phyloP scores from a whole-genome alignment of 2,329 filamentous ascomycete species.

The Cladosporium oxysporum region DNA sequence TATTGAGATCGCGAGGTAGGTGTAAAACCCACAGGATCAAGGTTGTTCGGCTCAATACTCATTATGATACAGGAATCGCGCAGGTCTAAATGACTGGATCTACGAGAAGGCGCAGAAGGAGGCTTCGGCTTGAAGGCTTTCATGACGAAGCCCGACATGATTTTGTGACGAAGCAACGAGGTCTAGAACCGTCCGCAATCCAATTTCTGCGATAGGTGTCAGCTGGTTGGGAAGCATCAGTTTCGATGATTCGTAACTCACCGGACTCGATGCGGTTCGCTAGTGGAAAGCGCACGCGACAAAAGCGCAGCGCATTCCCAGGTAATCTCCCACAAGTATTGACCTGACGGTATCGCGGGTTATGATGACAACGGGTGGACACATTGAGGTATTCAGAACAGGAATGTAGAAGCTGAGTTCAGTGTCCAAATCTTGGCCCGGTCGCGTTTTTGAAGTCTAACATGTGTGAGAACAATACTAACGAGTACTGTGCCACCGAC shows the following conservation, averaged over 20 bases:
- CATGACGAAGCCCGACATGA: not conserved
- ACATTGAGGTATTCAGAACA: constrained; percentile 27
- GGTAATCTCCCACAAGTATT: constrained; percentile 30
- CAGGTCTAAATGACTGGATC: constrained; percentile 94
- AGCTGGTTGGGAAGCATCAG: not conserved
- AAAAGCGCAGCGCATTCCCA: not conserved
- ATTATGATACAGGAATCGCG: constrained; percentile 64
- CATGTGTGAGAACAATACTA: constrained; percentile 36
- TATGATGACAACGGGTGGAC: constrained; percentile 32
- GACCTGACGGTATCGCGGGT: constrained; percentile 32
- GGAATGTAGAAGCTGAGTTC: constrained; percentile 11
- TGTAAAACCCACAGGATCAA: constrained; percentile 2
- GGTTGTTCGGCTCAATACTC: constrained; percentile 1
- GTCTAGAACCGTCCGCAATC: not conserved
- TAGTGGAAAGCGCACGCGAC: not conserved
- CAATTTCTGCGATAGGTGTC: constrained; percentile 2
- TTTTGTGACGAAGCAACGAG: constrained; percentile 18
- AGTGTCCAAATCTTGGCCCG: not conserved
- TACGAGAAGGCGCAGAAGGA: constrained; percentile 72
- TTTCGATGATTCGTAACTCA: not conserved
- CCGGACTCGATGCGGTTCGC: not conserved
- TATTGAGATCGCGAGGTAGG: constrained; percentile 70
- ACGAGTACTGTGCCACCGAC: constrained; percentile 24
- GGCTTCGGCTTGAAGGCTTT: constrained; percentile 9
- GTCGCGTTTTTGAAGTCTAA: not conserved